Conservation (phyloP, 1,284 basidiomycete genomes). For the Agroathelia rolfsii region DNA sequence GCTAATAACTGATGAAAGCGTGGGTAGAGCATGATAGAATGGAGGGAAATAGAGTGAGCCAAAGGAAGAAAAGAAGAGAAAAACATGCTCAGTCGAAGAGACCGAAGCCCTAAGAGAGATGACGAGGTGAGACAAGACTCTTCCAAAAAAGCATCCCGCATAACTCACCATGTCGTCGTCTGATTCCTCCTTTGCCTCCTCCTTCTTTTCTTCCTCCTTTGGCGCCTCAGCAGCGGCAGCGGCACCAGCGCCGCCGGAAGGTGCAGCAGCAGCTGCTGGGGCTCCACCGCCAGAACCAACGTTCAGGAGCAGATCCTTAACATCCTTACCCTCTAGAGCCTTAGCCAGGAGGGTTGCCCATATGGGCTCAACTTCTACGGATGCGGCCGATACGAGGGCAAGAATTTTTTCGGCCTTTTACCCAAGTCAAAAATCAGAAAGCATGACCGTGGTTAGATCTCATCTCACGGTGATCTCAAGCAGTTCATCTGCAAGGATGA, state of each 20-base stretch:
- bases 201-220: slow-evolving; percentile 68
- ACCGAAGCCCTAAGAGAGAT: slow-evolving; percentile 56
- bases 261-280: slow-evolving; percentile 54
- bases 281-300: slow-evolving; percentile 80
- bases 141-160: neutral
- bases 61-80: slow-evolving; percentile 9
- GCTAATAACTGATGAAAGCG: too few relatives aligned
- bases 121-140: slow-evolving; percentile 6
- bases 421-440: slow-evolving; percentile 1
- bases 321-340: slow-evolving; percentile 95
- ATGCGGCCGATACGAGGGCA: slow-evolving; percentile 75
- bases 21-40: slow-evolving; percentile 2
- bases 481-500: slow-evolving; percentile 95
- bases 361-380: slow-evolving; percentile 88
- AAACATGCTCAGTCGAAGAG: slow-evolving; percentile 59
- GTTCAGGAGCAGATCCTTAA: slow-evolving; percentile 91
- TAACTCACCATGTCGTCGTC: slow-evolving; percentile 85
- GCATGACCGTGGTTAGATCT: neutral
- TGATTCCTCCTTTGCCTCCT: slow-evolving; percentile 83
- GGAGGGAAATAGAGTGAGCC: slow-evolving; percentile 8
- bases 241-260: slow-evolving; percentile 43
- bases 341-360: slow-evolving; percentile 97
- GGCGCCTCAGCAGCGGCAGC: slow-evolving; percentile 54
- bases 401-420: slow-evolving; percentile 83
- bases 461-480: slow-evolving; percentile 95